Base-by-base conservation (phyloP, 306 rosid genomes). In the Quercus wislizeni region DNA sequence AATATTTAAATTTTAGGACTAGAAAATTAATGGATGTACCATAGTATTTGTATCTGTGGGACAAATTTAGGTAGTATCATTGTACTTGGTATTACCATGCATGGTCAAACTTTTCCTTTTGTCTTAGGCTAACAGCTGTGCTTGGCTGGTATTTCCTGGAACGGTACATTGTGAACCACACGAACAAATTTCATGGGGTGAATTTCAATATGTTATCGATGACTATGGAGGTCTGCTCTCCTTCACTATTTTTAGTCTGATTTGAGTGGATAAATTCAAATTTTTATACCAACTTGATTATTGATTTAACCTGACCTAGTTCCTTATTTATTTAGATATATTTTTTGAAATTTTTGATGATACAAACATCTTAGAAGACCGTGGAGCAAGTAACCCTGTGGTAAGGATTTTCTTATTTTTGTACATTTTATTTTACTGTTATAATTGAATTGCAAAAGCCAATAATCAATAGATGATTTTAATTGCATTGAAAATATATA, bases 151-250 rank as follows among this genome's bases (percentile, higher is more conserved):
- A 77, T 94, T 94, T 84, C 97, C 95, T 78, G 97, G 97, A 58
- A 78, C 58, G 57, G 92, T 94, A 72, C 99, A 94, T 90, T 73
- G 83, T 85, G 99, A 94, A 87, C 99, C 97, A 72, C 99, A 94
- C 61, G 93, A 88, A 76, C 93, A 88, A 75, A 83, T 89, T 73
- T 88, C 97, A 23, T 93, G 97, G 97, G 85, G 86, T 0, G 93
- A 91, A 71, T 89, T 81, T 86, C 88, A 84, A 77, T 93, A 91
- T 82, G 90, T 83, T 76, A 77, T 89, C 38, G 97, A 93, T 85
- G 91, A 87, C 82, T 84, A 78, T 58, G 96, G 97, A 89, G 96
- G 96, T 91, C 80, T 82, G 86, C 81, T 70, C 74, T 82, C 76
- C 55, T 71, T 78, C 73, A 69, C 49, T 38, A 6, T 74, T 56